Conservation (phyloP, 768 basidiomycete genomes). For the Podaxis sp. region DNA sequence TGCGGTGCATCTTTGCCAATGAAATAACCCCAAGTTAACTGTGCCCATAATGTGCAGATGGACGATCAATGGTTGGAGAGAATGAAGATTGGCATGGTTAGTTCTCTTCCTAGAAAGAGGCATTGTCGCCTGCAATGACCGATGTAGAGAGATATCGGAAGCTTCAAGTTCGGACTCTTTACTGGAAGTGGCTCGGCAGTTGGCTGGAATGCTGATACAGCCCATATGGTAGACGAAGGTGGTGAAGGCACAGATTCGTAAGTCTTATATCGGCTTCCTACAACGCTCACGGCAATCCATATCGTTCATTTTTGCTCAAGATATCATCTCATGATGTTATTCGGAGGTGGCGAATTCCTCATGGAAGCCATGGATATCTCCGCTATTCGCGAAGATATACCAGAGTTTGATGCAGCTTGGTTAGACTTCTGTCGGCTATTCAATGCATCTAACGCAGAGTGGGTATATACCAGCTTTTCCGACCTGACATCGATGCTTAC, state of each 20-base stretch:
- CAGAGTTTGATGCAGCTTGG: constrained; percentile 38
- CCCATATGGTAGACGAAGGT: constrained; percentile 36
- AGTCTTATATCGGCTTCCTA: constrained; percentile 8
- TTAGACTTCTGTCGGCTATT: constrained; percentile 35
- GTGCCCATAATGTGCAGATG: constrained; percentile 21
- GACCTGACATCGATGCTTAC: background rate
- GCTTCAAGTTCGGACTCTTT: constrained; percentile 35
- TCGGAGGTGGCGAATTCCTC: constrained; percentile 36
- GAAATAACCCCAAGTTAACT: background rate
- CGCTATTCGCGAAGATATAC: constrained; percentile 29
- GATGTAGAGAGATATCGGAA: constrained; percentile 30
- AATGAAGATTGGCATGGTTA: constrained; percentile 35
- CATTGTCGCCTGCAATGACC: background rate
- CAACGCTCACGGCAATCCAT: background rate
- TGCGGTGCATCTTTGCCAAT: background rate
- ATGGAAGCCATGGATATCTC: constrained; percentile 38
- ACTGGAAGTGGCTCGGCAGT: constrained; percentile 34
- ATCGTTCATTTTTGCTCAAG: constrained; percentile 15
- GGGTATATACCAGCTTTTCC: constrained; percentile 11
- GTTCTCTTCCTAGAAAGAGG: background rate
- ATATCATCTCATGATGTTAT: constrained; percentile 33
- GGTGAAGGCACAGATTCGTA: constrained; percentile 31
- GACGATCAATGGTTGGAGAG: constrained; percentile 33
- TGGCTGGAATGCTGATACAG: constrained; percentile 37
- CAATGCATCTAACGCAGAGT: constrained; percentile 35